Base-by-base conservation (phyloP, 257 asterid species). In the Leptodermis oblonga region DNA sequence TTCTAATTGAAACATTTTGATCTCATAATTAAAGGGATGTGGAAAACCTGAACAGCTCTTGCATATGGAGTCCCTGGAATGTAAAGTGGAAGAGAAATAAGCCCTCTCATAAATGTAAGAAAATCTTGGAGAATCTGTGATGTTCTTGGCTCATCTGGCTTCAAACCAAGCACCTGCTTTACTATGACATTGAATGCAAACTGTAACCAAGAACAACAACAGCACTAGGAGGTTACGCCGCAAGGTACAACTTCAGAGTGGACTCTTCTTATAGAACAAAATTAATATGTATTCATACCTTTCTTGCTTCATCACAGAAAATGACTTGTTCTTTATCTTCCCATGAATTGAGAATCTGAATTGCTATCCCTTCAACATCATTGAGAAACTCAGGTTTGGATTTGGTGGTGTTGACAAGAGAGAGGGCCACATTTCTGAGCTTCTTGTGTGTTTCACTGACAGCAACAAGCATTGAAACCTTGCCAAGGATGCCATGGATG, bases 31-130 rank as follows among this genome's bases (percentile, higher is more conserved):
- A 62, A 12, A 66, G 42, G 70, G 52, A 71, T 51, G 77, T 49
- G 75, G 79, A 65, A 78, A 73, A 88, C 96, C 96, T 86, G 86
- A 75, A 88, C 88, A 26, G 96, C 93, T 79, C 80, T 88, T 65
- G 96, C 90, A 79, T 85, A 88, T 42, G 91, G 87, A 73, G 96
- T 86, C 62, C 93, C 91, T 43, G 93, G 96, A 52, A 88, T 83
- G 83, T 85, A 82, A 13, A 88, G 69, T 0, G 93, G 96, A 22
- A 88, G 37, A 65, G 96, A 85, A 37, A 88, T 80, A 4, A 88
- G 70, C 0, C 96, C 96, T 63, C 65, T 83, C 93, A 86, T 88
- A 70, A 86, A 88, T 15, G 87, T 78, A 0, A 85, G 79, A 62
- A 88, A 88, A 79, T 88, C 93, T 74, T 79, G 64, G 45, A 88